Base-by-base conservation (phyloP, 441 rosid genomes). In the Kokia cookei region DNA sequence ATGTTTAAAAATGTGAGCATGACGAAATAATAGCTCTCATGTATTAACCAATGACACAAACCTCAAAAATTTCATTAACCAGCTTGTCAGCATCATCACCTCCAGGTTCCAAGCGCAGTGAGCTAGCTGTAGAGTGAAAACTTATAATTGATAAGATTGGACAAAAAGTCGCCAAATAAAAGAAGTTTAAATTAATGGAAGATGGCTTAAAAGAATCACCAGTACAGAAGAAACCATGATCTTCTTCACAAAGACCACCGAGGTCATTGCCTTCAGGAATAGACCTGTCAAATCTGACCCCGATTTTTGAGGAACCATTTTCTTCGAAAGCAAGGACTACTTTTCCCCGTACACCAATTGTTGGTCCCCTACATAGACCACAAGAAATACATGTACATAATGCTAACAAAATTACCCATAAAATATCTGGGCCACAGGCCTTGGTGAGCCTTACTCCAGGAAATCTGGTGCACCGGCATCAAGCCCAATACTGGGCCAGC, bases 181-280 rank as follows among this genome's bases (percentile, higher is more conserved):
- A 65, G 63, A 26, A 2, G 24, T n/a, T 61, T 10, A 53, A 62
- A 7, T 26, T n/a, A n/a, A 55, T 35, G 17, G 6, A 73, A 73
- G 47, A 48, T 24, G 5, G 79, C 40, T 61, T 58, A 11, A 55
- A 71, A 13, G 4, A 19, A 73, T 76, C 85, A 96, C 99, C 97
- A 71, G 92, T 72, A 88, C 98, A 96, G 77, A 94, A 96, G 80
- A 94, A 96, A 48, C 99, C 98, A 55, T 81, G 96, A 73, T 88
- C 97, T 75, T 88, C 95, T 82, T 96, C 98, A 81, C 99, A 96
- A 67, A 69, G 90, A 61, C 98, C 99, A 76, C 98, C 99, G 71
- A 96, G 97, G 83, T 91, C 93, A 79, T 85, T 94, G 87, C 99
- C 99, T 79, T 94, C 98, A 17, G 84, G 89, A 59, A 96, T 87